Base-by-base conservation (phyloP, 495 filamentous ascomycete genomes). In the Xylaria cubensis region DNA sequence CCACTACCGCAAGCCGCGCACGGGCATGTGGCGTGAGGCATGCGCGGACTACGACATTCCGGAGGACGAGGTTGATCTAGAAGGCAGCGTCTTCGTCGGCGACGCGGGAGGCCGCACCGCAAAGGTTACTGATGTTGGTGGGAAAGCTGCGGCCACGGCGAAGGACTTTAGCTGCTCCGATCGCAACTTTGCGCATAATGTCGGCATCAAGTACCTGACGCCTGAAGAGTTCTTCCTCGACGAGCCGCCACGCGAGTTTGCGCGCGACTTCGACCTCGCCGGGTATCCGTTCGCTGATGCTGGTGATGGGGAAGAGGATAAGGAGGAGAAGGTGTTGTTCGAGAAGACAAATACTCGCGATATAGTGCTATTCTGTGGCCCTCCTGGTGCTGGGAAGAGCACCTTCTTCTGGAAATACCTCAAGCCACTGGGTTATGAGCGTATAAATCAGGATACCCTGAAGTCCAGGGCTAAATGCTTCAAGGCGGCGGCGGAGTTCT, bases 221-320 rank as follows among this genome's bases (percentile, higher is more conserved):
- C 95, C 96, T 0, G 97, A 98, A 75, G 95, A 97, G 76, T 97
- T 91, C 83, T 98, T 97, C 76, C 85, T 96, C 19, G 84, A 86
- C 1, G 86, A 92, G 70, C 72, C 84, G 24, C 85, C 91, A 0
- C 83, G 89, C 64, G 85, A 90, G 2, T 93, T 92, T 73, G 78
- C 79, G 5, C 84, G 91, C 53, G 83, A 88, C 0, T 97, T 98
- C 72, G 89, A 97, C 69, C 88, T 84, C 4, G 73, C 55, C 0
- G 63, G 76, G 10, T 81, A 82, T 69, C 80, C 82, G 10, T 84
- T 79, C 13, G 19, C 70, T 4, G 73, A 74, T 5, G 17, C 69
- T 9, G 72, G 74, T 8, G 42, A 73, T 6, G 73, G 71, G 15
- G 58, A 17, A 29, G 63, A 21, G 10, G 65, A 59, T 41, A 75